These are phyloP conservation scores for Linaria vulgaris DNA, from an alignment of 257 asterid species.

Conservation along the genomic window DNA sequence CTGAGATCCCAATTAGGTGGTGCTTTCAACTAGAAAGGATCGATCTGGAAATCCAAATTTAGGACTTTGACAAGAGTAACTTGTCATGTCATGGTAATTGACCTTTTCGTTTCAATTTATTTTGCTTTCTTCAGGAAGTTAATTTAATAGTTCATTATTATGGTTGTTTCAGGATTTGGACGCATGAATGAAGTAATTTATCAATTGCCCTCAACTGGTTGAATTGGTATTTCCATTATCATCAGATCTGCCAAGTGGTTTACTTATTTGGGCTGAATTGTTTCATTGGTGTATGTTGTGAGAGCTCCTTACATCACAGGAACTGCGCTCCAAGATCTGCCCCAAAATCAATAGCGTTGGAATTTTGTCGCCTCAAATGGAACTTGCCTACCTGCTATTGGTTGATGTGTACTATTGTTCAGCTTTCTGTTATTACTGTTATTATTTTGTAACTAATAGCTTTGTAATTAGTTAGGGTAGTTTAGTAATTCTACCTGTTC, in stretches of 20 bases:
- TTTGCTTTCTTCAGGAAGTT: slow-evolving; percentile 18
- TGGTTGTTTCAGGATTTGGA: slow-evolving; percentile 22
- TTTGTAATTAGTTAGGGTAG: too few relatives aligned
- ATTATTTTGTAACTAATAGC: too few relatives aligned
- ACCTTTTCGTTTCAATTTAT: slow-evolving; percentile 13
- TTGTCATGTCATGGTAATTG: slow-evolving; percentile 26
- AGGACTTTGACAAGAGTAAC: slow-evolving; percentile 19
- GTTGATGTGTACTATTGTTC: too few relatives aligned
- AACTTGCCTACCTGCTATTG: too few relatives aligned
- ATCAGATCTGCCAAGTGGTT: neutral
- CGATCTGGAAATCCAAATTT: slow-evolving; percentile 14
- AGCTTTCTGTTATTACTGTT: too few relatives aligned
- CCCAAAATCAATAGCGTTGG: too few relatives aligned
- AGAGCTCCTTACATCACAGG: neutral
- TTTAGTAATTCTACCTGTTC: too few relatives aligned
- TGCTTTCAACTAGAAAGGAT: slow-evolving; percentile 14
- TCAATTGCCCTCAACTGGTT: slow-evolving; percentile 10
- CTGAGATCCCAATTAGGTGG: slow-evolving; percentile 13
- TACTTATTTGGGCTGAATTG: neutral
- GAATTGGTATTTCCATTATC: slow-evolving; percentile 19
- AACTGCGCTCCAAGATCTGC: too few relatives aligned
- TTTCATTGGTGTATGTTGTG: neutral
- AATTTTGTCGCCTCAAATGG: too few relatives aligned
- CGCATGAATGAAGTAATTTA: slow-evolving; percentile 22
- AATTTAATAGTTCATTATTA: neutral